Percentiles rank a stretch among this genome's conserved stretches.
These are phyloP conservation scores for Coemansia sp. DNA, from an alignment of 371 early-diverging fungal genomes.

Conservation along the genomic window DNA sequence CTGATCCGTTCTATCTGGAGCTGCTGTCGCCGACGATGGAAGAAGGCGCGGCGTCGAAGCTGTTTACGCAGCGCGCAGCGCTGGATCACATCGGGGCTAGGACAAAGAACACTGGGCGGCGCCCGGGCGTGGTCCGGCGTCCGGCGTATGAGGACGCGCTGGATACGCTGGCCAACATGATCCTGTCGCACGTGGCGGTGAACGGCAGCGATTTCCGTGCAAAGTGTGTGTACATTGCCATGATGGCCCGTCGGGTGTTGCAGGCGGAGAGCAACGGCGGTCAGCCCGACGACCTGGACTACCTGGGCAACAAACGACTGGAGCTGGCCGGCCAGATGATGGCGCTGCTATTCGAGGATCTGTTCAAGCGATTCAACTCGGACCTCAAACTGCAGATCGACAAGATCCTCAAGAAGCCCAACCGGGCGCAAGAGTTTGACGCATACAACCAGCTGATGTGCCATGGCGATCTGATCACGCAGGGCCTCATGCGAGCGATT, in stretches of 20 bases:
- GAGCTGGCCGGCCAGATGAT: conserved; percentile 99
- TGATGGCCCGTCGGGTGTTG: conserved; percentile 97
- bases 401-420: conserved; percentile 89
- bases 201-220: conserved; percentile 85
- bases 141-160: conserved; percentile 87
- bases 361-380: conserved; percentile 96
- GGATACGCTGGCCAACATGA: conserved; percentile 87
- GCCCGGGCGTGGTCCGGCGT: conserved; percentile 55
- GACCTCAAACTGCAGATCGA: conserved; percentile 91
- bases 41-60: conserved; percentile 68
- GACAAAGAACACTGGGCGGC: conserved; percentile 23
- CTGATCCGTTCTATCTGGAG: conserved; percentile 57
- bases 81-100: conserved; percentile 82
- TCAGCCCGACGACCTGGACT: conserved; percentile 98
- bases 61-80: conserved; percentile 77
- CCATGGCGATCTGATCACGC: conserved; percentile 91
- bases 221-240: conserved; percentile 94
- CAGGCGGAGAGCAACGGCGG: conserved; percentile 81
- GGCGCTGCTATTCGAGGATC: conserved; percentile 98
- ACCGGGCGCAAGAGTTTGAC: conserved; percentile 95
- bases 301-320: conserved; percentile 99
- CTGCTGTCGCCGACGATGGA: conserved; percentile 89
- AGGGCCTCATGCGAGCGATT: conserved; percentile 95
- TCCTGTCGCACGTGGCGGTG: conserved; percentile 96
- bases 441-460: conserved; percentile 81